These are phyloP conservation scores for Juncus inflexus DNA, from an alignment of 176 grass and related monocot species.

Conservation along the genomic window DNA sequence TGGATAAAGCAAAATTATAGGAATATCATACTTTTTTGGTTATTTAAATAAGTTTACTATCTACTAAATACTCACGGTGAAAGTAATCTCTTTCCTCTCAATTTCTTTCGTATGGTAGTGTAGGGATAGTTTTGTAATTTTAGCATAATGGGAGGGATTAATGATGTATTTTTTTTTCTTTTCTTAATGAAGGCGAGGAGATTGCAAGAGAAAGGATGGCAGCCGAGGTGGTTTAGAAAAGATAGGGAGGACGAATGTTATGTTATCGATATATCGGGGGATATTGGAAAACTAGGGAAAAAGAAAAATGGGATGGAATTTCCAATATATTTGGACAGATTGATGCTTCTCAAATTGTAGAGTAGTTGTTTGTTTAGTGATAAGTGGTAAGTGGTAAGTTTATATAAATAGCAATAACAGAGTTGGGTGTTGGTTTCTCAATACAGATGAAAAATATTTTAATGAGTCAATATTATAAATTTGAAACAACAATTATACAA, in stretches of 20 bases:
- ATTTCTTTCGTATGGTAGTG: not conserved
- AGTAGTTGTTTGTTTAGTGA: constrained; percentile 70
- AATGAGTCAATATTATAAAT: no score
- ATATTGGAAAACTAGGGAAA: constrained; percentile 93
- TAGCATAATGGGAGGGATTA: no score
- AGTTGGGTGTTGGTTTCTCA: no score
- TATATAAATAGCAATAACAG: constrained; percentile 58
- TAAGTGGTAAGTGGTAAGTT: constrained; percentile 74
- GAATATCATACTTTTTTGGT: no score
- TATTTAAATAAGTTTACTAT: no score
- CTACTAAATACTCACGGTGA: no score
- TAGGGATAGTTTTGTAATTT: not conserved
- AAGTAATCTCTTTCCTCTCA: no score
- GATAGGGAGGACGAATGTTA: constrained; percentile 57
- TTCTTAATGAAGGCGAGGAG: constrained; percentile 55
- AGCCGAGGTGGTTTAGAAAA: constrained; percentile 87
- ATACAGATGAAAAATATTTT: no score
- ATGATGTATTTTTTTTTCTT: no score
- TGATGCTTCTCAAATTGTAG: constrained; percentile 38
- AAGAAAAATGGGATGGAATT: constrained; percentile 61
- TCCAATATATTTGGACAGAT: constrained; percentile 65
- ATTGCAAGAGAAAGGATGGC: constrained; percentile 90
- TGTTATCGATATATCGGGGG: constrained; percentile 72
- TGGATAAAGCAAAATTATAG: no score
- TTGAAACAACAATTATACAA: not conserved